Percentiles rank a stretch among this genome's conserved stretches.
phyloP scores from a whole-genome alignment of 371 early-diverging fungal genomes.

The Entomophthora muscae region DNA sequence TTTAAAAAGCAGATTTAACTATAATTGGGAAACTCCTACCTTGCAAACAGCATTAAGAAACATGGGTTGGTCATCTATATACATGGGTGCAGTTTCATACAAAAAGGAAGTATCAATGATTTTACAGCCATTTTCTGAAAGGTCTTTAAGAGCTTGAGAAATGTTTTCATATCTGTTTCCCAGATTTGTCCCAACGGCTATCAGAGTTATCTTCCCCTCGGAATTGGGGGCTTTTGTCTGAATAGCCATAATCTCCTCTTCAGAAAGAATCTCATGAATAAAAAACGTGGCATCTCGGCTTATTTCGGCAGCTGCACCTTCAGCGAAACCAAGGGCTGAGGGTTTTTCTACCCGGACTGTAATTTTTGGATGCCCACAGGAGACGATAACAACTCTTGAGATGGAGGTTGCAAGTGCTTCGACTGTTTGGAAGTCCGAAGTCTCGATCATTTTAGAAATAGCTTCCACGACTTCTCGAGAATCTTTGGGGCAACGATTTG shows the following conservation, averaged over 20 bases:
- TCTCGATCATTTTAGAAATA: slow-evolving; percentile 47
- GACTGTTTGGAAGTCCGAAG: slow-evolving; percentile 60
- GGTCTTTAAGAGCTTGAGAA: slow-evolving; percentile 39
- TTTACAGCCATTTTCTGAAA: slow-evolving; percentile 31
- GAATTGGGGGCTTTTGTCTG: not conserved
- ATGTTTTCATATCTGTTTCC: slow-evolving; percentile 71
- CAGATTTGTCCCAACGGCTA: slow-evolving; percentile 87
- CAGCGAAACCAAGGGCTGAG: slow-evolving; percentile 78
- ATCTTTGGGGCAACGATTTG: too few relatives aligned
- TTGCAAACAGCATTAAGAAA: slow-evolving; percentile 85
- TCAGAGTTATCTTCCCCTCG: not conserved
- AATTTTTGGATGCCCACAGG: slow-evolving; percentile 69
- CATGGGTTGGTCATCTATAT: slow-evolving; percentile 74
- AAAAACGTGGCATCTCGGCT: slow-evolving; percentile 48
- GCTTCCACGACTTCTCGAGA: slow-evolving; percentile 68
- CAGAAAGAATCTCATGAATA: not conserved
- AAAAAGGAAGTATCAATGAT: slow-evolving; percentile 88
- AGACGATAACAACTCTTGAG: slow-evolving; percentile 46
- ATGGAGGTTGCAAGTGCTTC: slow-evolving; percentile 64
- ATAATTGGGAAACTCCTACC: too few relatives aligned
- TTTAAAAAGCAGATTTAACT: not conserved
- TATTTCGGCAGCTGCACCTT: slow-evolving; percentile 78
- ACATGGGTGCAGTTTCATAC: slow-evolving; percentile 94
- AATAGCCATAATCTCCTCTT: not conserved
- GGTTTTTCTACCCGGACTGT: slow-evolving; percentile 82